Evolutionary conservation across 108 stramenopile genomes (phyloP), one percentile per base, ranked within the genome.

Genomic region (Pseudonitzschia delicatissima): DNA sequence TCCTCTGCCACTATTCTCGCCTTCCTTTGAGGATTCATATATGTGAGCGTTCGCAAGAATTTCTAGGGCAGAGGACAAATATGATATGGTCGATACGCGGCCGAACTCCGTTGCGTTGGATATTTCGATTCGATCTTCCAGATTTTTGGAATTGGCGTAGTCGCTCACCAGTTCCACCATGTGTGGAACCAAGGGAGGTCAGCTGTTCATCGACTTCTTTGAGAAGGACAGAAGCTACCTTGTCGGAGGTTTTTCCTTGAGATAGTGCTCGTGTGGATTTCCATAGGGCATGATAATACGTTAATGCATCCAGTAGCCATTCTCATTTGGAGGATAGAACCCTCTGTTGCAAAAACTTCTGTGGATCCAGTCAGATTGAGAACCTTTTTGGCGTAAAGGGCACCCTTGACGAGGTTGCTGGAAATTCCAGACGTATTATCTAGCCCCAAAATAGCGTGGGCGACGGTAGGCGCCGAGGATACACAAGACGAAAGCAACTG

Each of bases 31-130:
- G 31, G 50, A 23, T 26, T 62, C 44, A 29, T 62, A 42, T 20
- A 49, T 49, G 23, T 57, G 57, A 4, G 61, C 73, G 17, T 58
- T 74, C 9, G 59, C 61, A 35, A 74, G 33, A 21, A 75, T 40
- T 23, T 75, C 51, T 1, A 75, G 35, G 0, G 74, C 67, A 26
- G 50, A 36, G 9, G 67, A 32, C 74, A 75, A 49, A 34, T 44
- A 75, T n/a, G 47, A 47, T 17, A 67, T 39, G 21, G 67, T 36
- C 27, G 62, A 35, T 23, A 58, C 66, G n/a, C 67, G n/a, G 4
- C 59, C 67, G 48, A 60, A 67, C 23, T 74, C 73, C 17, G 73
- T 34, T 21, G 25, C 57, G 7, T 31, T 53, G 6, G 59, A 62
- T 29, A 34, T 5, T 2, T 17, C 60, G 23, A 73, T 60, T 50